Evolutionary conservation across 192 early-diverging fungal genomes (phyloP), one percentile per base, ranked within the genome.

Genomic region (Umbelopsis sp.): DNA sequence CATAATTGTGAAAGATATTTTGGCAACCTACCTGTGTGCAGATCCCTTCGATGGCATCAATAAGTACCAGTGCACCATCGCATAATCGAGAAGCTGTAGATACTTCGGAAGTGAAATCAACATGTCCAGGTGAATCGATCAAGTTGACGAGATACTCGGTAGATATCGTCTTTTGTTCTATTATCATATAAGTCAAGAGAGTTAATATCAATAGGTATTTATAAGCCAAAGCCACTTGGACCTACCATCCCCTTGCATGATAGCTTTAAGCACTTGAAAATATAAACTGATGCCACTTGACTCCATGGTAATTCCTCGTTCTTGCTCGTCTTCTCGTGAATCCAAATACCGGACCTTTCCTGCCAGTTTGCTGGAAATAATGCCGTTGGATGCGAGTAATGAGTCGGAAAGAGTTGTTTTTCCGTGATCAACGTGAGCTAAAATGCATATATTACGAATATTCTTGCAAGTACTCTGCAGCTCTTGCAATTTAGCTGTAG

Each of bases 251-350:
- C 49, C 71, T 66, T 85, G 75, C 38, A 51, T 71, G 17, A 56
- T 25, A 3, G 62, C 12, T 22, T 83, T 78, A 25, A 91, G 75
- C 21, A 95, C 78, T 69, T 91, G 87, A 81, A 97, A 98, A 73
- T 94, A 97, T 1, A 99, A 84, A 20, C 95, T 96, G 65, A 99
- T 97, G 7, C 95, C 97, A 68, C 91, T 93, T 38, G 95, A 93
- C 80, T 98, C 94, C 97, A 99, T 98, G 0, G 97, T 99, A 71
- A 99, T 99, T 3, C 98, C 98, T 31, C 98, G 91, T 81, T 97
- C 89, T 77, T 98, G 97, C 74, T 99, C 98, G 73, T 99, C 98
- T 71, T 96, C 94, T 65, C 98, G 85, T 65, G 90, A 93, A 82
- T 99, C 98, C 65, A 99, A 82, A 75, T 96, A 99, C 32, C 97